Percentiles rank a stretch among this genome's conserved stretches.
These are phyloP conservation scores for Simplicillium aogashimaense DNA, from an alignment of 2,329 filamentous ascomycete species.

Conservation along the genomic window DNA sequence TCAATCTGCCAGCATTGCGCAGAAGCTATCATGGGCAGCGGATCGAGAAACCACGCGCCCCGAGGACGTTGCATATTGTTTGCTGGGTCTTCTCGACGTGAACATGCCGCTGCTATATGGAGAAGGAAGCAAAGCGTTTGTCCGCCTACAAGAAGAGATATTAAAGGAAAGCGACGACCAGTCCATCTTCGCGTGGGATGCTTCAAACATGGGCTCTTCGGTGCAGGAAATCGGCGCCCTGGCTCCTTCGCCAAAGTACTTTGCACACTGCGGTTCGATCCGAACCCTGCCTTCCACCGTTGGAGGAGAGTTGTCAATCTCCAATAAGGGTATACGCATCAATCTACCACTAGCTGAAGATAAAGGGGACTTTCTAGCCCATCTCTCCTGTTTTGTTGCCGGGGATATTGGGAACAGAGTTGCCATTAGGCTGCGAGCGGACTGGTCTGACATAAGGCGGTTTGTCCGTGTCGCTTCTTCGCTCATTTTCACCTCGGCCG, in stretches of 20 bases:
- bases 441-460: no score
- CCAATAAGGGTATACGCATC: no score
- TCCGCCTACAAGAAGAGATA: slow-evolving; percentile 12
- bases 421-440: no score
- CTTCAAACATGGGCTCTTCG: neutral
- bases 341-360: no score
- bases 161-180: slow-evolving; percentile 9
- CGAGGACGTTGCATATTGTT: slow-evolving; percentile 13
- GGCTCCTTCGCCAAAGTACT: neutral
- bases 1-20: slow-evolving; percentile 4
- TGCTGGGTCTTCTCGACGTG: slow-evolving; percentile 13
- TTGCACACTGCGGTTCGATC: no score
- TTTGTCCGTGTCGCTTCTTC: no score
- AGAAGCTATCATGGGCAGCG: slow-evolving; percentile 12
- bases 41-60: slow-evolving; percentile 8
- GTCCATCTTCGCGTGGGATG: slow-evolving; percentile 11
- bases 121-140: slow-evolving; percentile 11
- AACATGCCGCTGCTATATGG: slow-evolving; percentile 14
- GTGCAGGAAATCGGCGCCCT: neutral
- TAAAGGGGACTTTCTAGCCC: no score
- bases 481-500: no score
- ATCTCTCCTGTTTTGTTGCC: no score
- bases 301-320: no score
- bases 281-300: no score
- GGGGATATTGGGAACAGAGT: no score